phyloP scores from a whole-genome alignment of 495 filamentous ascomycete species.

The Staphylotrichum longicolle region DNA sequence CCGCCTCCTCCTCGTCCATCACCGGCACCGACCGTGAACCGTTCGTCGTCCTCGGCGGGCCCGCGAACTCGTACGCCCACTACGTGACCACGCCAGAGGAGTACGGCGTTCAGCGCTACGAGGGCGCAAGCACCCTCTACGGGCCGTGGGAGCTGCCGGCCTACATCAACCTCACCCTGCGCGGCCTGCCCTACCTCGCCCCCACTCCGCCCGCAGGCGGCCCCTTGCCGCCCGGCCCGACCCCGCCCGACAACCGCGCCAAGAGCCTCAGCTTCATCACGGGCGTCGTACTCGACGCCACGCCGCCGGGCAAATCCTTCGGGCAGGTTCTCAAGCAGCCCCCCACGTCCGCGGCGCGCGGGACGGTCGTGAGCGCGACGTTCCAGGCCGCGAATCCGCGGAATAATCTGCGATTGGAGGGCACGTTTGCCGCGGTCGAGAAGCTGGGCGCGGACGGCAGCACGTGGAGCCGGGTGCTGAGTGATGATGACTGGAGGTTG shows the following conservation, averaged over 20 bases:
- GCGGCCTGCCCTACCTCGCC: constrained; percentile 67
- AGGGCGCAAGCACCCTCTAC: constrained; percentile 92
- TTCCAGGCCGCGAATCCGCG: constrained; percentile 91
- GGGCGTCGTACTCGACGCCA: constrained; percentile 70
- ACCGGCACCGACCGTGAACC: constrained; percentile 36
- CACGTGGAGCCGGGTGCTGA: constrained; percentile 65
- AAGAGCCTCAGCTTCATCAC: constrained; percentile 75
- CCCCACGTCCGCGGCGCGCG: constrained; percentile 53
- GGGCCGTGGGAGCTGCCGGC: constrained; percentile 79
- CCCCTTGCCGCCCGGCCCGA: constrained; percentile 55
- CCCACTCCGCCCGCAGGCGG: constrained; percentile 41
- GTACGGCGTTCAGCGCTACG: constrained; percentile 87
- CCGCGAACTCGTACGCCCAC: constrained; percentile 91
- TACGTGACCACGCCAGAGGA: constrained; percentile 91
- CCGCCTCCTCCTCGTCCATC: constrained; percentile 36
- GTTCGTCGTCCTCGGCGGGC: constrained; percentile 72
- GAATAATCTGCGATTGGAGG: constrained; percentile 79
- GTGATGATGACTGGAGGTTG: constrained; percentile 77
- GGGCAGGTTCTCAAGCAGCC: constrained; percentile 65
- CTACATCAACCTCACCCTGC: constrained; percentile 79
- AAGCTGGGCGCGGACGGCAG: constrained; percentile 40
- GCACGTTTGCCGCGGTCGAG: constrained; percentile 80
- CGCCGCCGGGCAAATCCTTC: constrained; percentile 65
- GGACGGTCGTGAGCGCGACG: constrained; percentile 61
- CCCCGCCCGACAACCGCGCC: constrained; percentile 75